Base-by-base conservation (phyloP, 140 eudicot species). In the Ambrosia hybrid region DNA sequence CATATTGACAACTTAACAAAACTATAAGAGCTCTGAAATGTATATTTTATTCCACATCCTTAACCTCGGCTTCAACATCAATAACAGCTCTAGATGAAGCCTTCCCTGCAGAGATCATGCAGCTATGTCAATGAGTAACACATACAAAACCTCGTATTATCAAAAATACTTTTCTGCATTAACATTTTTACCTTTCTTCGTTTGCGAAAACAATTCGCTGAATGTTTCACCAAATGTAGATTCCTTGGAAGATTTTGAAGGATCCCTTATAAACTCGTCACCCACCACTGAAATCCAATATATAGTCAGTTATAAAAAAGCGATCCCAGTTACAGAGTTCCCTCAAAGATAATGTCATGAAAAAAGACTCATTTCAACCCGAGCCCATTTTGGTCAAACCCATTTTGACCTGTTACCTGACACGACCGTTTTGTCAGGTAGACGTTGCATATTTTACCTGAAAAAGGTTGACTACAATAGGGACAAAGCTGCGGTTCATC, bases 1-100 rank as follows among this genome's bases (percentile, higher is more conserved):
- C 76, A 79, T 64, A 79, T 79, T 51, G 7, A 59, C 14, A 56
- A 41, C 15, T 41, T 51, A 33, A 46, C 64, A 48, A 49, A 65
- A 39, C 15, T 41, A 73, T n/a, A 69, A 14, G 65, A 51, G 2
- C 67, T 59, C 21, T 38, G 36, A 51, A 65, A 59, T 39, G 56
- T 71, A 78, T 66, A 26, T 73, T 4, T 58, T 55, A 67, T 15
- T 92, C 98, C 9, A 83, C 85, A 78, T 92, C 98, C 76, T 73
- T 87, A 57, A 92, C 83, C 76, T 92, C 98, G 21, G 98, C 98
- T 82, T 92, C 98, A 43, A 92, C 74, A 78, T 92, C 98, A 58
- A 92, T 95, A 56, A 92, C 72, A n/a, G 80, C 76, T 70, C 33
- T 70, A 56, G 96, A 91, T 33, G 85, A 72, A 71, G 76, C 73